Percentiles rank a stretch among this genome's conserved stretches.
Evolutionary conservation across 208 protist genomes (phyloP).

Genomic region (Lotmaria passim): DNA sequence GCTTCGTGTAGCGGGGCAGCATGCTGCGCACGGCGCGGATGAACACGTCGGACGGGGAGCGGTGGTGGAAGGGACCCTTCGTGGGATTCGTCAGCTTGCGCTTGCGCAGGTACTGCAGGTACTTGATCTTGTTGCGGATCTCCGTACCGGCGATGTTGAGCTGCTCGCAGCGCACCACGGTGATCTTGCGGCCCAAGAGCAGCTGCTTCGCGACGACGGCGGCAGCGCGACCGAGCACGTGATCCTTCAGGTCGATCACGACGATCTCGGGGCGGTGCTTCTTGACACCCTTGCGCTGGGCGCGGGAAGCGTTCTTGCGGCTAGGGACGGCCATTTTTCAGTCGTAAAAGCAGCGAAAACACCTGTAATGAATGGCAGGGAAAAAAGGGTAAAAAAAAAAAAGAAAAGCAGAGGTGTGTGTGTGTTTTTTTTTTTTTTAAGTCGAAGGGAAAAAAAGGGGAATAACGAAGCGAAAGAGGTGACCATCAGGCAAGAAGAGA

Average conservation of each 20-base stretch:
- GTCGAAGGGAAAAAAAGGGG: no score
- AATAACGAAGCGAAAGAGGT: no score
- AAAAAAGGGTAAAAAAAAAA: neutral
- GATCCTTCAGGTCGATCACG: constrained; percentile 97
- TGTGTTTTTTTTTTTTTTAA: no score
- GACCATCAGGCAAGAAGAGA: no score
- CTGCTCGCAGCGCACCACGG: constrained; percentile 97
- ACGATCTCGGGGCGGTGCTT: constrained; percentile 89
- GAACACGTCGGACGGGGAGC: constrained; percentile 97
- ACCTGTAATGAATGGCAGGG: constrained; percentile 9
- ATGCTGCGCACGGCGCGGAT: constrained; percentile 97
- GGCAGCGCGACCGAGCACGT: constrained; percentile 98
- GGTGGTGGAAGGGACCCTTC: constrained; percentile 98
- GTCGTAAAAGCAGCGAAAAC: constrained; percentile 33
- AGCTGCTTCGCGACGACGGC: constrained; percentile 98
- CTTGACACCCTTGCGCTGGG: constrained; percentile 77
- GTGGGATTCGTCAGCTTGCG: constrained; percentile 97
- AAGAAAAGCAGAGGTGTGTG: no score
- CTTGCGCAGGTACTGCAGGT: constrained; percentile 95
- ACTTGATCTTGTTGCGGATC: constrained; percentile 98
- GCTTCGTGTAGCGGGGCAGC: constrained; percentile 95
- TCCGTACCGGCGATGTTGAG: constrained; percentile 95
- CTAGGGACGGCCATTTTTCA: constrained; percentile 70
- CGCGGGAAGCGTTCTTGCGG: constrained; percentile 66
- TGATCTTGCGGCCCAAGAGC: constrained; percentile 96